These are phyloP conservation scores for Xanthoparmelia taractica DNA, from an alignment of 495 filamentous ascomycete genomes.

Conservation along the genomic window DNA sequence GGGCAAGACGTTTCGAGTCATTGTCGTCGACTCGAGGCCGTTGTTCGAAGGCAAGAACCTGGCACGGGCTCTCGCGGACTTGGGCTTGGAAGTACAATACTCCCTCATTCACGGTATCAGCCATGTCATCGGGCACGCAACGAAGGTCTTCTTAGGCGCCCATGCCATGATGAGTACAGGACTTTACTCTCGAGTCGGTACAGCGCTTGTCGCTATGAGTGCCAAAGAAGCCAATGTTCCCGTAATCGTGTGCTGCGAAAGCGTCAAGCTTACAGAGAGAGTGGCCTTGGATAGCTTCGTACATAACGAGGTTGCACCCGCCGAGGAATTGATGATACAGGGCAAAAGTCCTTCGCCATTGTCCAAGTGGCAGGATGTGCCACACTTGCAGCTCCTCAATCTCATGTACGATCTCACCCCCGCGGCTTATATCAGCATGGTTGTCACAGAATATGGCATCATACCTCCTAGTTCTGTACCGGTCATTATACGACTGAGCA, in stretches of 20 bases:
- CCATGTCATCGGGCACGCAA: constrained; percentile 62
- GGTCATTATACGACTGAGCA: constrained; percentile 47
- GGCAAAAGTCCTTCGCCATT: constrained; percentile 39
- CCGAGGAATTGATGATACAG: constrained; percentile 52
- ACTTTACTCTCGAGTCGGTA: constrained; percentile 79
- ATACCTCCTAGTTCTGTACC: constrained; percentile 79
- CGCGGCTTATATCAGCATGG: constrained; percentile 77
- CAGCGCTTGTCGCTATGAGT: constrained; percentile 79
- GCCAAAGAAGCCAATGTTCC: constrained; percentile 64
- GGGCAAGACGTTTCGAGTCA: constrained; percentile 70
- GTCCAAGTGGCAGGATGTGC: constrained; percentile 51
- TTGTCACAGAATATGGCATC: constrained; percentile 85
- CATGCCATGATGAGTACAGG: constrained; percentile 90
- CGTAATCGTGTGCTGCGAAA: constrained; percentile 88
- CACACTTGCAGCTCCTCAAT: constrained; percentile 65
- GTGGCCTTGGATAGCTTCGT: constrained; percentile 87
- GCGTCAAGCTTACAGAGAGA: constrained; percentile 88
- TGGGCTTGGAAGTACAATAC: constrained; percentile 72
- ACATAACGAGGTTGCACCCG: constrained; percentile 76
- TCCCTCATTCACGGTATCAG: constrained; percentile 66
- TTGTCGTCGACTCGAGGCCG: constrained; percentile 75
- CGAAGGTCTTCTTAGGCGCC: constrained; percentile 77
- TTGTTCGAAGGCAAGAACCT: constrained; percentile 73
- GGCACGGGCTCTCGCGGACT: constrained; percentile 55
- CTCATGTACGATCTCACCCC: constrained; percentile 92